Evolutionary conservation across 73 alveolate genomes (phyloP).

Genomic region (Paraurostyla sp.): DNA sequence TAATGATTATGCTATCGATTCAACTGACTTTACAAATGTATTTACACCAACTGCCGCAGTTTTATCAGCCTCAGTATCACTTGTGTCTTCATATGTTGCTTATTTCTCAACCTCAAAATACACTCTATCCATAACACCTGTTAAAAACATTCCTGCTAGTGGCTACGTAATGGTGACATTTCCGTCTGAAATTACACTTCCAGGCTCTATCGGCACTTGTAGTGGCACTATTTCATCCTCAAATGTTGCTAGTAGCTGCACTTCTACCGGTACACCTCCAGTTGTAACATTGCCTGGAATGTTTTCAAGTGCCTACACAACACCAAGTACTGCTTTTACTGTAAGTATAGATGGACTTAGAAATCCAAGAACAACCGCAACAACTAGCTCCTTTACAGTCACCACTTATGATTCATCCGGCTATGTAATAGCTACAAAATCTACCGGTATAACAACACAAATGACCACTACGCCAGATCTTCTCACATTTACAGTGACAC

Average conservation of each 20-base stretch:
- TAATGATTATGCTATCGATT: constrained; percentile 22
- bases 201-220: background rate
- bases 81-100: constrained; percentile 16
- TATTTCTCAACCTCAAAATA: background rate
- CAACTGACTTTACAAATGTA: constrained; percentile 23
- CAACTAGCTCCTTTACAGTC: constrained; percentile 14
- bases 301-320: constrained; percentile 20
- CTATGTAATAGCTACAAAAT: constrained; percentile 10
- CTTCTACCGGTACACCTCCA: background rate
- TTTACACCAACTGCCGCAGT: constrained; percentile 41
- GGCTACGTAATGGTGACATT: constrained; percentile 5
- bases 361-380: constrained; percentile 52
- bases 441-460: constrained; percentile 1
- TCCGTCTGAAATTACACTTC: constrained; percentile 48
- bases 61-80: background rate
- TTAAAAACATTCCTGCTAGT: background rate
- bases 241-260: constrained; percentile 44
- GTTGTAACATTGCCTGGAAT: constrained; percentile 9
- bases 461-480: constrained; percentile 17
- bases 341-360: constrained; percentile 13
- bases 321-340: constrained; percentile 29
- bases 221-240: constrained; percentile 14
- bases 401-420: background rate
- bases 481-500: constrained; percentile 32
- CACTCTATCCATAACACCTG: constrained; percentile 31